phyloP scores from a whole-genome alignment of 176 grass and related monocot genomes.

The Eragrostis nindensis region DNA sequence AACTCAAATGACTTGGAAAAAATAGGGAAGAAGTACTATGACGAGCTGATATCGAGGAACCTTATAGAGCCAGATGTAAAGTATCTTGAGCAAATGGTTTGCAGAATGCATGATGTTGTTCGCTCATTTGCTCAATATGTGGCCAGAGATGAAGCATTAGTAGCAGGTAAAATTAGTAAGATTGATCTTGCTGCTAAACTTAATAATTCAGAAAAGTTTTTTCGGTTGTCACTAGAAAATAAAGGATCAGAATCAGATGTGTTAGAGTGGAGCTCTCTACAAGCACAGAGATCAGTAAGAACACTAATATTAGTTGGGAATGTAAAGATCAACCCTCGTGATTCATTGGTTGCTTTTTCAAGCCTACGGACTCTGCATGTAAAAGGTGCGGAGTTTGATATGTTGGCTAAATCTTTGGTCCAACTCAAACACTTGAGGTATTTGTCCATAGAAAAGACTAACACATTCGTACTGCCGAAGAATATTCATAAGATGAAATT shows the following conservation, averaged over 20 bases:
- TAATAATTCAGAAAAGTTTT: neutral
- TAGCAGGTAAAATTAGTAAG: neutral
- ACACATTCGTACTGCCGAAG: no score
- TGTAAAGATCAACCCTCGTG: neutral
- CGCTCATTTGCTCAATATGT: slow-evolving; percentile 38
- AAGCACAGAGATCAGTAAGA: slow-evolving; percentile 8
- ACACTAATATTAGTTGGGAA: slow-evolving; percentile 28
- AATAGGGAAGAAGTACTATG: neutral
- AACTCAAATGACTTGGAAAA: neutral
- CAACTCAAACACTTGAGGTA: slow-evolving; percentile 50
- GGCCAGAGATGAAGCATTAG: slow-evolving; percentile 25
- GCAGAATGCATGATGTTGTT: slow-evolving; percentile 48
- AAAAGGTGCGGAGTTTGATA: neutral
- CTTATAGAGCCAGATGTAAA: neutral
- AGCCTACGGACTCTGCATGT: slow-evolving; percentile 21
- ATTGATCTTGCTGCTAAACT: neutral
- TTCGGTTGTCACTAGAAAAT: slow-evolving; percentile 21
- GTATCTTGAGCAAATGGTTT: fast-evolving
- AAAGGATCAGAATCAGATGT: neutral
- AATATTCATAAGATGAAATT: no score
- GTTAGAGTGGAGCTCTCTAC: slow-evolving; percentile 2
- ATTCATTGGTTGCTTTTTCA: neutral
- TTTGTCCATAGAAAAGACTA: neutral
- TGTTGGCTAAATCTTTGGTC: neutral
- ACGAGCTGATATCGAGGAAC: slow-evolving; percentile 42